These are phyloP conservation scores for Clathrospora elynae DNA, from an alignment of 2,329 filamentous ascomycete genomes.

Conservation along the genomic window DNA sequence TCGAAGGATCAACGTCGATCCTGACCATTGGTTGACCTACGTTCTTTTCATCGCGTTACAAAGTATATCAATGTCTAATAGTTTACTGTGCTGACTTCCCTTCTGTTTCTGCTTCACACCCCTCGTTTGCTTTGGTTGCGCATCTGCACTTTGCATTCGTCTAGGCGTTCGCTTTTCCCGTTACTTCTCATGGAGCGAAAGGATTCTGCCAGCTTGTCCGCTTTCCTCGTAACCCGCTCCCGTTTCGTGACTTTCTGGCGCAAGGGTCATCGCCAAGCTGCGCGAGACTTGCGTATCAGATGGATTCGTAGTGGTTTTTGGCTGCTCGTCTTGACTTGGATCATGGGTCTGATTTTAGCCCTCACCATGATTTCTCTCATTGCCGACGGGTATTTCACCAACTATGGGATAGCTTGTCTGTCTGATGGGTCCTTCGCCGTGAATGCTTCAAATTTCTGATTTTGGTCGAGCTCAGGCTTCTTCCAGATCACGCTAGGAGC, in stretches of 20 bases:
- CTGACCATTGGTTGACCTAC: too few relatives aligned
- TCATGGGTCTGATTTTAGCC: not conserved
- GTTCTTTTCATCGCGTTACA: too few relatives aligned
- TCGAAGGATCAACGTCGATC: too few relatives aligned
- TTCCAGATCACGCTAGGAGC: conserved; percentile 30
- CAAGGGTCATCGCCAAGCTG: conserved; percentile 5
- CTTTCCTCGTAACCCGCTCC: not conserved
- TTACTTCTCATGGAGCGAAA: not conserved
- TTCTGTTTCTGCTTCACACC: too few relatives aligned
- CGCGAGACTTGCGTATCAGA: conserved; percentile 4
- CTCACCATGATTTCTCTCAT: not conserved
- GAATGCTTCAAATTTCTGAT: conserved; percentile 9
- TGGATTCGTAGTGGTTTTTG: conserved; percentile 5
- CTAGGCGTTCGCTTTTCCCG: too few relatives aligned
- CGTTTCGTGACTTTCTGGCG: not conserved
- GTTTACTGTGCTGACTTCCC: too few relatives aligned
- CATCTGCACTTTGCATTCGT: too few relatives aligned
- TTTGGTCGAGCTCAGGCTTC: conserved; percentile 17
- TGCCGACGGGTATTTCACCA: not conserved
- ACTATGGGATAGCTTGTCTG: conserved; percentile 4
- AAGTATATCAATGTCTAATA: too few relatives aligned
- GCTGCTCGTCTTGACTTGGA: conserved; percentile 2
- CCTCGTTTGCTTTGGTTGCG: too few relatives aligned
- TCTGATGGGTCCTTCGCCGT: conserved; percentile 16
- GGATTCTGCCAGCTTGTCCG: not conserved